Base-by-base conservation (phyloP, 306 rosid genomes). In the Acacia melanoxylon region DNA sequence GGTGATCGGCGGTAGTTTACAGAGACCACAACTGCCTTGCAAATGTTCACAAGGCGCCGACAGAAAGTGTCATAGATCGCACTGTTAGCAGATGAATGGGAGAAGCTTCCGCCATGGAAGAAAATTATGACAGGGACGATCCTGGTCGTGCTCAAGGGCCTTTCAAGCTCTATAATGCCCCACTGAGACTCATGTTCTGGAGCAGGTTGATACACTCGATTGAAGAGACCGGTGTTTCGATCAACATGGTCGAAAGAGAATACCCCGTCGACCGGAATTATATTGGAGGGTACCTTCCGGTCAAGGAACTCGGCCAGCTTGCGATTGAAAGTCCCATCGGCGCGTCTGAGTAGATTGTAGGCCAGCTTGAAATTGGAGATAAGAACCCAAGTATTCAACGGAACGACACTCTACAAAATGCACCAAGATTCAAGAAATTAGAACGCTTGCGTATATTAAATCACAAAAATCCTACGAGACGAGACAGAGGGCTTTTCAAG, bases 21-120 rank as follows among this genome's bases (percentile, higher is more conserved):
- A 51, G 98, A 94, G 22, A 94, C 94, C 44, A 94, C 98, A 35
- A 85, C 95, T 15, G 94, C 97, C 86, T 86, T 85, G 70, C 97
- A 92, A 24, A 74, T 71, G 86, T 24, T 84, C 1, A 89, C 95
- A 0, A 92, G 89, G 72, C 97, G 97, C 73, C 98, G 97, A 41
- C 98, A 94, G 71, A 94, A 90, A 2, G 92, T 89, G 89, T 94
- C 98, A 2, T 94, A 94, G 87, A 94, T 94, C 25, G 97, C 93
- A 70, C 92, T 92, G 68, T 92, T 92, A 73, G 98, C 98, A 3
- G 98, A 94, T 63, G 98, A 94, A 81, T 94, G 98, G 31, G 90
- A 85, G 91, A 94, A 94, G 78, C 98, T 94, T 74, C 98, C 98
- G 25, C 98, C 98, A 16, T 94, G 98, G 86, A 94, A 94, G 85